These are phyloP conservation scores for Chaetothyriales sp. DNA, from an alignment of 2,329 filamentous ascomycete species.

Conservation along the genomic window DNA sequence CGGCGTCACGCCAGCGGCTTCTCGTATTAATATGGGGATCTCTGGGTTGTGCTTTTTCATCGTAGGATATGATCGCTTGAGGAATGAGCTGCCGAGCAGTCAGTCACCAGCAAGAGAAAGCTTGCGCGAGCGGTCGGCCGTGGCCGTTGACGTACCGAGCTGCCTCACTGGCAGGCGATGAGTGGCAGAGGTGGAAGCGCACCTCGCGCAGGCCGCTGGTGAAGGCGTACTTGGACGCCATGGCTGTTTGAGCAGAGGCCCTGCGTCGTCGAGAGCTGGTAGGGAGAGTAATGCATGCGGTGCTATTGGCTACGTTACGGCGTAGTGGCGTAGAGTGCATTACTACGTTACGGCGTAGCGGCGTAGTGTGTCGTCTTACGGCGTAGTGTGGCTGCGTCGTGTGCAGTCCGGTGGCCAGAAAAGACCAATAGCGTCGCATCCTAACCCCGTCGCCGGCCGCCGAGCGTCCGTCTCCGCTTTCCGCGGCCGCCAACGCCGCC, in stretches of 20 bases:
- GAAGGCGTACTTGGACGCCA: constrained; percentile 92
- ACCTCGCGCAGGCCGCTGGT: constrained; percentile 80
- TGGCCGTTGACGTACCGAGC: constrained; percentile 51
- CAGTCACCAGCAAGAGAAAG: background rate
- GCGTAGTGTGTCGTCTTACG: too few relatives aligned
- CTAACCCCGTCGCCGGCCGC: too few relatives aligned
- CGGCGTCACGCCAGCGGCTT: constrained; percentile 72
- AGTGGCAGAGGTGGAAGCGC: constrained; percentile 95
- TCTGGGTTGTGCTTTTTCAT: constrained; percentile 99
- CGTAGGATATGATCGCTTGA: constrained; percentile 81
- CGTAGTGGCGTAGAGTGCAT: too few relatives aligned
- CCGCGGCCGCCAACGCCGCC: too few relatives aligned
- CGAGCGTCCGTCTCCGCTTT: background rate
- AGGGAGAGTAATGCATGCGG: background rate
- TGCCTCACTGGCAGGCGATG: constrained; percentile 75
- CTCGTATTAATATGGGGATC: constrained; percentile 86
- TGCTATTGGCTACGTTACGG: background rate
- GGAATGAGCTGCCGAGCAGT: constrained; percentile 54
- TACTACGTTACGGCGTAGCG: too few relatives aligned
- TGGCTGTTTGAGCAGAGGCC: constrained; percentile 31
- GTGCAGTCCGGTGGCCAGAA: background rate
- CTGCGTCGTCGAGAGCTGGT: too few relatives aligned
- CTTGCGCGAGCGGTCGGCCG: background rate
- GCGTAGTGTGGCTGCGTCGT: too few relatives aligned
- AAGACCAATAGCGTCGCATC: background rate